Evolutionary conservation across 2,329 filamentous ascomycete genomes (phyloP).

Genomic region (Trichoderma simmonsii): DNA sequence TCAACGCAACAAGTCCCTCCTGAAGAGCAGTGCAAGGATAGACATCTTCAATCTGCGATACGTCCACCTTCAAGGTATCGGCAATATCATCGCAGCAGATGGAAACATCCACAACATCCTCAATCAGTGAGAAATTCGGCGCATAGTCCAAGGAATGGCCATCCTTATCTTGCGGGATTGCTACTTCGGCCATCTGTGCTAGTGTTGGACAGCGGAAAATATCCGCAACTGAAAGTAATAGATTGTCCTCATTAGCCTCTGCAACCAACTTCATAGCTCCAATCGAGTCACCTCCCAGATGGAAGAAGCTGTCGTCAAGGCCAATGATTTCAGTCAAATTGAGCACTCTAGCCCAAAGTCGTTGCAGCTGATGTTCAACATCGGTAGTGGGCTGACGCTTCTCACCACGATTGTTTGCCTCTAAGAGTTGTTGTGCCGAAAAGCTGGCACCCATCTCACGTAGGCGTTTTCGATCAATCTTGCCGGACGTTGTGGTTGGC

Average conservation of each 20-base stretch:
- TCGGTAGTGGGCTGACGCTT: not conserved
- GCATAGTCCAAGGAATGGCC: not conserved
- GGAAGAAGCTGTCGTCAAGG: slow-evolving; percentile 38
- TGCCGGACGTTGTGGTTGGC: slow-evolving; percentile 21
- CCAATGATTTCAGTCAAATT: slow-evolving; percentile 23
- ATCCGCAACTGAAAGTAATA: slow-evolving; percentile 13
- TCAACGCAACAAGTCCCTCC: slow-evolving; percentile 35
- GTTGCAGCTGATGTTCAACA: not conserved
- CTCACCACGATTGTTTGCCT: not conserved
- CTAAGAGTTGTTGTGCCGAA: not conserved
- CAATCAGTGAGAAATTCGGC: slow-evolving; percentile 16
- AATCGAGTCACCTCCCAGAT: slow-evolving; percentile 44
- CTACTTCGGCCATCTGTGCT: not conserved
- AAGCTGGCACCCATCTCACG: slow-evolving; percentile 10
- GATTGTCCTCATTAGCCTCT: slow-evolving; percentile 28
- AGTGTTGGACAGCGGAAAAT: slow-evolving; percentile 17
- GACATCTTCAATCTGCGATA: slow-evolving; percentile 29
- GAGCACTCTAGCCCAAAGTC: not conserved
- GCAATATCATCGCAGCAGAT: not conserved
- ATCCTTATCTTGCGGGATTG: too few relatives aligned
- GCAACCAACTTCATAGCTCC: slow-evolving; percentile 43
- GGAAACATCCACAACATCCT: not conserved
- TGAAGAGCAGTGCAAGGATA: slow-evolving; percentile 39
- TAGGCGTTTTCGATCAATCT: slow-evolving; percentile 20
- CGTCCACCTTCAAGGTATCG: not conserved